phyloP scores from a whole-genome alignment of 768 basidiomycete species.

The Glaciozyma martinii region DNA sequence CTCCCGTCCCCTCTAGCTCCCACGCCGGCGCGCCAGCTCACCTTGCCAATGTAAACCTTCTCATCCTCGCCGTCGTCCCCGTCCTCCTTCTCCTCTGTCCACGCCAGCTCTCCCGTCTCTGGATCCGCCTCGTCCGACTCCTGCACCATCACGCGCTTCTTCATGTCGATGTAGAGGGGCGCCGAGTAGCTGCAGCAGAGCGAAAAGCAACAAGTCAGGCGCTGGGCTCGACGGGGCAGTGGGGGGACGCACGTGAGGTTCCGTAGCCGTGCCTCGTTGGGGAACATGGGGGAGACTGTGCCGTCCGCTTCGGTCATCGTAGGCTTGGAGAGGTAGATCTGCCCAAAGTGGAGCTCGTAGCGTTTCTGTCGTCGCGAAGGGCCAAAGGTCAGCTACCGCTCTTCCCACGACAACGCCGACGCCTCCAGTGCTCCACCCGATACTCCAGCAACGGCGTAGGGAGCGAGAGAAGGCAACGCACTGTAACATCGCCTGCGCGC shows the following conservation, averaged over 20 bases:
- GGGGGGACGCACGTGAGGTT: constrained; percentile 64
- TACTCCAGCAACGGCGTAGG: not conserved
- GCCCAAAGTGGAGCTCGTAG: constrained; percentile 93
- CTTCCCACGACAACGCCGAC: too few species aligned
- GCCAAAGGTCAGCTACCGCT: not conserved
- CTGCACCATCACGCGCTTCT: constrained; percentile 68
- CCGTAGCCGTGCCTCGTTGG: constrained; percentile 87
- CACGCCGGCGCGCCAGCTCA: constrained; percentile 36
- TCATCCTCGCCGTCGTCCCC: constrained; percentile 38
- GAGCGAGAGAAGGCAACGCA: constrained; percentile 23
- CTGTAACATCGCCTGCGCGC: constrained; percentile 50
- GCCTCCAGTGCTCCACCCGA: not conserved
- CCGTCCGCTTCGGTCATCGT: constrained; percentile 94
- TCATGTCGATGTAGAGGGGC: constrained; percentile 91
- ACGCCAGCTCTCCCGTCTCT: constrained; percentile 39
- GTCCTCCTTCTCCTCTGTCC: constrained; percentile 29
- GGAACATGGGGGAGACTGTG: constrained; percentile 83
- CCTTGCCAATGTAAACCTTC: constrained; percentile 94
- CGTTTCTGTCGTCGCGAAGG: constrained; percentile 50
- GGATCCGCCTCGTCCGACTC: constrained; percentile 61
- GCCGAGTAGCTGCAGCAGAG: constrained; percentile 59
- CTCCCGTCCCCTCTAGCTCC: not conserved
- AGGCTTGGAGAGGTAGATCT: constrained; percentile 91
- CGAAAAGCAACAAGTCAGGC: not conserved
- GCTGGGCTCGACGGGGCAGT: not conserved